phyloP scores from a whole-genome alignment of 1,284 basidiomycete species.

The Phenoliferia sp. region DNA sequence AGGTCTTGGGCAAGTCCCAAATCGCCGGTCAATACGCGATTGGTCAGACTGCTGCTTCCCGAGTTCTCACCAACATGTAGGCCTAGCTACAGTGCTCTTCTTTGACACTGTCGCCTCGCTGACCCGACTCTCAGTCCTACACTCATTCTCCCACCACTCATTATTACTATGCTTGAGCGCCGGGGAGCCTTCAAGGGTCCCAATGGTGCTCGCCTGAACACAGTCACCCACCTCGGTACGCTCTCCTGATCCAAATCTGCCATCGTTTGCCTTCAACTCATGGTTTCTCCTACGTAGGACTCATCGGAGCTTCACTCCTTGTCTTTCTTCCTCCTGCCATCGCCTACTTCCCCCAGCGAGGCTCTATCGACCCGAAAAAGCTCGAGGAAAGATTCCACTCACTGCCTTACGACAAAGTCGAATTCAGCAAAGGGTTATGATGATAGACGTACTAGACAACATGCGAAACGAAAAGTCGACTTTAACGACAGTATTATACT shows the following conservation, averaged over 20 bases:
- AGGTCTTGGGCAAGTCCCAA: constrained; percentile 45
- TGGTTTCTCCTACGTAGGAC: constrained; percentile 14
- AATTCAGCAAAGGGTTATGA: constrained; percentile 53
- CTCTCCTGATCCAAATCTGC: neutral
- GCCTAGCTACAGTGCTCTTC: neutral
- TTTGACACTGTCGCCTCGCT: neutral
- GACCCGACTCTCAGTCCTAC: constrained; percentile 44
- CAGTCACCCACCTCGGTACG: constrained; percentile 43
- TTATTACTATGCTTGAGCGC: constrained; percentile 47
- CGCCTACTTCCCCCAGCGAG: constrained; percentile 52
- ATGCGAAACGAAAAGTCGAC: neutral
- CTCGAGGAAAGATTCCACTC: constrained; percentile 44
- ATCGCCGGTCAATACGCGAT: constrained; percentile 50
- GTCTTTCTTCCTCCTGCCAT: constrained; percentile 54
- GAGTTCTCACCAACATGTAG: constrained; percentile 52
- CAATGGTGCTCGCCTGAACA: constrained; percentile 38
- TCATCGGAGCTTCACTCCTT: constrained; percentile 49
- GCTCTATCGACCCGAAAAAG: constrained; percentile 42
- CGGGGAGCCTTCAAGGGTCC: constrained; percentile 45
- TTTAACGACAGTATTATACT: neutral
- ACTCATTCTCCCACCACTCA: constrained; percentile 50
- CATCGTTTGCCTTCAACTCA: neutral
- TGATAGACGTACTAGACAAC: neutral
- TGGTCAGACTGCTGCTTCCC: constrained; percentile 48
- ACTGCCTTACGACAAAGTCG: constrained; percentile 42